Conservation (phyloP, 495 filamentous ascomycete species). For the Acidomyces sp. region DNA sequence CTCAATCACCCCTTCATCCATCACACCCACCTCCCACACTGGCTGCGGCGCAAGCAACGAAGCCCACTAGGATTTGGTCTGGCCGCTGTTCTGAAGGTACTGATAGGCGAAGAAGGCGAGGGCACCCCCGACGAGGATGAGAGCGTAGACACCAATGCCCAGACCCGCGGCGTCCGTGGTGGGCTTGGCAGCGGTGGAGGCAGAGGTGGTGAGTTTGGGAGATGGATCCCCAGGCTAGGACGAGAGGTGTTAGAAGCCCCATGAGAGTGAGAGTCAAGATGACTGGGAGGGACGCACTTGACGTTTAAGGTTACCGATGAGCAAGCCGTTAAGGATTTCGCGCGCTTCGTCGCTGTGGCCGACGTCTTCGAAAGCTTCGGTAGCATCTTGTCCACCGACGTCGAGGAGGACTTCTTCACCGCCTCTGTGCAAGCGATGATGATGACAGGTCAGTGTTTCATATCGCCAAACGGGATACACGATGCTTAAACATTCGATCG, state of each 20-base stretch:
- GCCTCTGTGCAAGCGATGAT: conserved; percentile 44
- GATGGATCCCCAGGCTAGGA: conserved; percentile 71
- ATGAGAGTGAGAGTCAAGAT: too few relatives aligned
- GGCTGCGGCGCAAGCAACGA: conserved; percentile 8
- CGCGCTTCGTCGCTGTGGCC: conserved; percentile 98
- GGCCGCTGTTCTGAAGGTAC: conserved; percentile 57
- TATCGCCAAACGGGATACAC: not conserved
- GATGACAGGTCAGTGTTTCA: not conserved
- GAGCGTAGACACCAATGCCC: conserved; percentile 69
- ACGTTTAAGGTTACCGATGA: conserved; percentile 74
- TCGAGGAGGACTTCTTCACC: conserved; percentile 97
- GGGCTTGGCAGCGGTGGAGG: conserved; percentile 32
- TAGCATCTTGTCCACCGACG: conserved; percentile 90
- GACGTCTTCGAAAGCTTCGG: conserved; percentile 98
- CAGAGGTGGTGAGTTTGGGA: conserved; percentile 45
- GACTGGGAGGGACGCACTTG: conserved; percentile 49
- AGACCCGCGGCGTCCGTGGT: conserved; percentile 39
- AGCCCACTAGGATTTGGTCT: conserved; percentile 16
- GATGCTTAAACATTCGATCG: not conserved
- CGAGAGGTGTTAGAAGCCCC: too few relatives aligned
- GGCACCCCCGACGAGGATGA: conserved; percentile 64
- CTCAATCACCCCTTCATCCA: conserved; percentile 13
- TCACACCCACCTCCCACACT: conserved; percentile 17
- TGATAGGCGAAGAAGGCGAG: conserved; percentile 76
- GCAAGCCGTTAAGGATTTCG: conserved; percentile 72